phyloP scores from a whole-genome alignment of 2,329 filamentous ascomycete genomes.

The Reticulascus tulasneorum region DNA sequence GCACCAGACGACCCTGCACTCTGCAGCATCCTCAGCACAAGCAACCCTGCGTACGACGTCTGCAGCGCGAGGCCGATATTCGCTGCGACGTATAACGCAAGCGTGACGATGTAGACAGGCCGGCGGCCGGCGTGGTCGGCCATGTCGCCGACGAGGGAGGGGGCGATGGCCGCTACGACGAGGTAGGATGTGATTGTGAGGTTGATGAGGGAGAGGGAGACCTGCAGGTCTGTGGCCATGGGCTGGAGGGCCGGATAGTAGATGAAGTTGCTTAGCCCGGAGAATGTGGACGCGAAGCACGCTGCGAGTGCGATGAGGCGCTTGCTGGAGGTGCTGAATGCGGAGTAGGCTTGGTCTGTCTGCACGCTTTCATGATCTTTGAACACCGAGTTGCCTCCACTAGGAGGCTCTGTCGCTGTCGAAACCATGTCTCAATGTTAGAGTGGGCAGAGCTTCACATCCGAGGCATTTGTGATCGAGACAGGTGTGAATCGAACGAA shows the following conservation, averaged over 20 bases:
- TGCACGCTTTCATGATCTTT: no score
- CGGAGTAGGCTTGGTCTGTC: no score
- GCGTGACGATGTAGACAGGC: conserved; percentile 43
- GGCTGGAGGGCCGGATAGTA: conserved; percentile 46
- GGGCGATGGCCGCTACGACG: conserved; percentile 49
- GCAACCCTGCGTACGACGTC: conserved; percentile 37
- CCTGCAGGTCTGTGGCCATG: conserved; percentile 37
- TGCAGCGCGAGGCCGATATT: conserved; percentile 44
- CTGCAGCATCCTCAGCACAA: conserved; percentile 49
- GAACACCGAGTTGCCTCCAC: no score
- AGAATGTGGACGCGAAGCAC: conserved; percentile 22
- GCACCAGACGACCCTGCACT: conserved; percentile 51
- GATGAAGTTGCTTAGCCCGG: conserved; percentile 38
- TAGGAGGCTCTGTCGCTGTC: no score
- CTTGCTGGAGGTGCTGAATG: no score
- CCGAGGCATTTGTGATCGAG: no score
- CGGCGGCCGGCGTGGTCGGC: conserved; percentile 45
- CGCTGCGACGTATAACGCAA: conserved; percentile 40
- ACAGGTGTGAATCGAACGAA: no score
- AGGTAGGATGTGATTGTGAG: conserved; percentile 43
- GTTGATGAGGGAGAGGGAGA: conserved; percentile 35
- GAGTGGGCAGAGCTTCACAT: no score
- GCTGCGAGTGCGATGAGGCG: neutral
- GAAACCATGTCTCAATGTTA: no score
- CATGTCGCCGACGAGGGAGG: conserved; percentile 45